Base-by-base conservation (phyloP, 208 protist genomes). In the Leishmania arabica region DNA sequence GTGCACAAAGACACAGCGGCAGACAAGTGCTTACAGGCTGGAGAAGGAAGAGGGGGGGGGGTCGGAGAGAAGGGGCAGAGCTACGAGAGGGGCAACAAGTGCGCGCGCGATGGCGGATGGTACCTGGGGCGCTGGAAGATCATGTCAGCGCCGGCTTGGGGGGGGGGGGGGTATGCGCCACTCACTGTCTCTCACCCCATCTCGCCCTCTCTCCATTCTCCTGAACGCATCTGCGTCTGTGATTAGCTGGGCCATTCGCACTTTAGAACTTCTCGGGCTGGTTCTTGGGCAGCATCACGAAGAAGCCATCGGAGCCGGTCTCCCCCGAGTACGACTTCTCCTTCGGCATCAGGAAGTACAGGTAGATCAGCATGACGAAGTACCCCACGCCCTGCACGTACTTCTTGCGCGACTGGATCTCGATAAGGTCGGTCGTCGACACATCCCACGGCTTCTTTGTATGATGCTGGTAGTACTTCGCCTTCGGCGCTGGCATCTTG, bases 331-430 rank as follows among this genome's bases (percentile, higher is more conserved):
- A 97, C 3, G 91, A 95, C 91, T 97, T 97, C 89, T 97, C 95
- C 89, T 97, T 97, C 19, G 95, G 95, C 92, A 97, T 93, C 72
- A 97, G 82, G 85, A 96, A 96, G 91, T 96, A 96, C 40, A 95
- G 75, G 85, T 91, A 95, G 37, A 96, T 86, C 70, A 91, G 79
- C 64, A 88, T 85, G 69, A 90, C 24, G 45, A 94, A 79, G 83
- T 95, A 97, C 37, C 87, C 87, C 86, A 90, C 88, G 2, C 90
- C 86, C 85, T 96, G 93, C 76, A 97, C 86, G 83, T 96, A 96
- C 90, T 94, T 96, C 84, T 93, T 92, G 75, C 95, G 93, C 34
- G 92, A 95, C 83, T 95, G 89, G 66, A 97, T 97, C 85, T 97
- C 95, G 58, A 95, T 91, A 69, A 96, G 79, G 85, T 97, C 92